These are phyloP conservation scores for Podospora bellae-mahoneyi DNA, from an alignment of 495 filamentous ascomycete species.

Conservation along the genomic window DNA sequence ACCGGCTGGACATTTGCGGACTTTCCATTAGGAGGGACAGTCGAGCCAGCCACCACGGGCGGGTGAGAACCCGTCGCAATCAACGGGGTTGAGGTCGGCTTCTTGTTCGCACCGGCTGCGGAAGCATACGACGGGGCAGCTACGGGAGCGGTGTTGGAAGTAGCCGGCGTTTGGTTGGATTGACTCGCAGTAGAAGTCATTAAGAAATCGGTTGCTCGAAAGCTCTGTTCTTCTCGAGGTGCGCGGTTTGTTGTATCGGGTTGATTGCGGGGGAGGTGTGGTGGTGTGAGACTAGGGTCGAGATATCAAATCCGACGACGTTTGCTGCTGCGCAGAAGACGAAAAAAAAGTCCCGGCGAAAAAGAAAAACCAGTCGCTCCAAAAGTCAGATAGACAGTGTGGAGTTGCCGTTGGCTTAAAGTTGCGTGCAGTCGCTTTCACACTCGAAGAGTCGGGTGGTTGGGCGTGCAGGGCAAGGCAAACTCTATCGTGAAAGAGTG, in stretches of 20 bases:
- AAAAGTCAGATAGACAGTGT: conserved; percentile 2
- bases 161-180: conserved; percentile 52
- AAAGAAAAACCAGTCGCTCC: neutral
- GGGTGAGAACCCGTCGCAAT: conserved; percentile 66
- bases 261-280: conserved; percentile 13
- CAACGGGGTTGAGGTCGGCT: conserved; percentile 59
- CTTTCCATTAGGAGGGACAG: conserved; percentile 69
- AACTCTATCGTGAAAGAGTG: conserved; percentile 33
- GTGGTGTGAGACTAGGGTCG: conserved; percentile 24
- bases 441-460: conserved; percentile 24
- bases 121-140: conserved; percentile 66
- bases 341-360: conserved; percentile 10
- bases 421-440: conserved; percentile 11
- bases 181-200: conserved; percentile 54
- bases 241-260: conserved; percentile 14
- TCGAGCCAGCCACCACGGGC: conserved; percentile 65
- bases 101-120: conserved; percentile 77
- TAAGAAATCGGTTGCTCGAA: conserved; percentile 38
- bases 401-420: conserved; percentile 10
- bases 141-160: conserved; percentile 54
- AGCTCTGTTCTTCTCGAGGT: conserved; percentile 28
- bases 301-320: conserved; percentile 35
- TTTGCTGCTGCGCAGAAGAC: conserved; percentile 24
- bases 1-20: conserved; percentile 65
- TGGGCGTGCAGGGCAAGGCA: conserved; percentile 17